phyloP scores from a whole-genome alignment of 2,329 filamentous ascomycete species.

The Penicillium sp. region DNA sequence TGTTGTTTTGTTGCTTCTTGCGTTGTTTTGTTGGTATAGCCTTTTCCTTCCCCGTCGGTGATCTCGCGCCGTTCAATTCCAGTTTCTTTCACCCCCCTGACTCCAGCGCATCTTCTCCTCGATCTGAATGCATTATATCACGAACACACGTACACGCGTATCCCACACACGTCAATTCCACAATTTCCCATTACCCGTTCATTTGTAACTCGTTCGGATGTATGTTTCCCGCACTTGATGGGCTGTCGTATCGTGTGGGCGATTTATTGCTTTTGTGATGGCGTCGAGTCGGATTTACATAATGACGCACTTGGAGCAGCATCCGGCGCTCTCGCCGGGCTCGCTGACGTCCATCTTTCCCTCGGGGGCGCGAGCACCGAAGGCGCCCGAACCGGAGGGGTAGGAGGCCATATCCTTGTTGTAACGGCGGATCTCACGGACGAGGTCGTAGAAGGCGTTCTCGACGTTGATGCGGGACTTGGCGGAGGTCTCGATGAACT shows the following conservation, averaged over 20 bases:
- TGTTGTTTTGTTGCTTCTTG: slow-evolving; percentile 9
- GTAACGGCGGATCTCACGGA: slow-evolving; percentile 95
- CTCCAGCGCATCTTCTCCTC: neutral
- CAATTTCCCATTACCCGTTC: slow-evolving; percentile 1
- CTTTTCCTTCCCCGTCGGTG: slow-evolving; percentile 1
- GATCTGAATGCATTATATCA: slow-evolving; percentile 4
- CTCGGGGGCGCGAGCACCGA: slow-evolving; percentile 63
- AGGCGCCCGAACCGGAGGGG: slow-evolving; percentile 68
- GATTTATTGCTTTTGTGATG: slow-evolving; percentile 5
- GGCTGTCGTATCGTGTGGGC: slow-evolving; percentile 20
- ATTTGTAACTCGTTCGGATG: slow-evolving; percentile 3
- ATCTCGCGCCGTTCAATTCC: neutral
- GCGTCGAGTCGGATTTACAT: slow-evolving; percentile 57
- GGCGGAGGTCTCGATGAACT: slow-evolving; percentile 98
- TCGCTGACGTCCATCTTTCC: slow-evolving; percentile 76
- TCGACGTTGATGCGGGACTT: slow-evolving; percentile 99
- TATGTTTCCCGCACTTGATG: slow-evolving; percentile 10
- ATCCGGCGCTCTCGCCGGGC: slow-evolving; percentile 61
- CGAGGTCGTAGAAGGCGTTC: slow-evolving; percentile 97
- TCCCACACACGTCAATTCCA: slow-evolving; percentile 1
- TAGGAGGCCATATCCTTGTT: slow-evolving; percentile 98
- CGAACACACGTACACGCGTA: neutral
- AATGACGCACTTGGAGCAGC: slow-evolving; percentile 83
- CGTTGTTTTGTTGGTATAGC: neutral
- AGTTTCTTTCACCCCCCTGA: neutral